A percentile compares a stretch with the other conserved stretches of the same genome.
phyloP scores from a whole-genome alignment of 192 early-diverging fungal species.

The Backusella tuberculispora region DNA sequence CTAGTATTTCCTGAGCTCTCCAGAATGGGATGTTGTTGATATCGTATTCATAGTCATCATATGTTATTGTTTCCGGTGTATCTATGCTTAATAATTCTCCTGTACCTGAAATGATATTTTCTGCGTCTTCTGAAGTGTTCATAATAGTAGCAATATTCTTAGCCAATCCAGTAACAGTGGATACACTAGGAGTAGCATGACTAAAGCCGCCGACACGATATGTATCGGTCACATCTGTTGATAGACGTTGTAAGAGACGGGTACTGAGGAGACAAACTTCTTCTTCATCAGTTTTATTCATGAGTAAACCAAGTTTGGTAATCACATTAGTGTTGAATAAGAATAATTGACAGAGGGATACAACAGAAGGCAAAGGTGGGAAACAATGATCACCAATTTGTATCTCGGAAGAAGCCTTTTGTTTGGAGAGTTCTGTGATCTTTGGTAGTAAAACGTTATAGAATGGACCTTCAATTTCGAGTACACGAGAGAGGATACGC shows the following conservation, averaged over 20 bases:
- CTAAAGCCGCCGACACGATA: slow-evolving; percentile 47
- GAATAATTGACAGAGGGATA: slow-evolving; percentile 80
- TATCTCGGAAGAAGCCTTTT: slow-evolving; percentile 35
- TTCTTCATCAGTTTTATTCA: slow-evolving; percentile 68
- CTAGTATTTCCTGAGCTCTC: slow-evolving; percentile 29
- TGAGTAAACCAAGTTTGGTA: slow-evolving; percentile 69
- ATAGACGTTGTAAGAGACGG: slow-evolving; percentile 76
- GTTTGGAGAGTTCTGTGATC: slow-evolving; percentile 49
- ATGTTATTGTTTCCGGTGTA: slow-evolving; percentile 39
- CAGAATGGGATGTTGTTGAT: slow-evolving; percentile 40
- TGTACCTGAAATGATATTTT: slow-evolving; percentile 81
- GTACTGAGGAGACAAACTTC: slow-evolving; percentile 79
- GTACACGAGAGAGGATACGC: slow-evolving; percentile 64
- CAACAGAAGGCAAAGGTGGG: slow-evolving; percentile 56
- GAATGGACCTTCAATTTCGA: slow-evolving; percentile 76
- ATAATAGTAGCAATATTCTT: slow-evolving; percentile 79
- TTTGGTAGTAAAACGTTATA: slow-evolving; percentile 64
- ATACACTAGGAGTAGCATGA: slow-evolving; percentile 3
- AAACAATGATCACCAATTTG: slow-evolving; percentile 42
- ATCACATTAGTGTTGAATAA: slow-evolving; percentile 68
- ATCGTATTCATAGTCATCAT: slow-evolving; percentile 40
- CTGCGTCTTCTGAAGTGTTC: slow-evolving; percentile 60
- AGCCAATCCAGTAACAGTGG: slow-evolving; percentile 45
- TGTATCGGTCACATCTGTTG: slow-evolving; percentile 67
- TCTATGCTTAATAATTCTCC: slow-evolving; percentile 74